Percentiles rank a stretch among this genome's conserved stretches.
phyloP scores from a whole-genome alignment of 1,284 basidiomycete genomes.

The Mycosarcoma mackinlayi region DNA sequence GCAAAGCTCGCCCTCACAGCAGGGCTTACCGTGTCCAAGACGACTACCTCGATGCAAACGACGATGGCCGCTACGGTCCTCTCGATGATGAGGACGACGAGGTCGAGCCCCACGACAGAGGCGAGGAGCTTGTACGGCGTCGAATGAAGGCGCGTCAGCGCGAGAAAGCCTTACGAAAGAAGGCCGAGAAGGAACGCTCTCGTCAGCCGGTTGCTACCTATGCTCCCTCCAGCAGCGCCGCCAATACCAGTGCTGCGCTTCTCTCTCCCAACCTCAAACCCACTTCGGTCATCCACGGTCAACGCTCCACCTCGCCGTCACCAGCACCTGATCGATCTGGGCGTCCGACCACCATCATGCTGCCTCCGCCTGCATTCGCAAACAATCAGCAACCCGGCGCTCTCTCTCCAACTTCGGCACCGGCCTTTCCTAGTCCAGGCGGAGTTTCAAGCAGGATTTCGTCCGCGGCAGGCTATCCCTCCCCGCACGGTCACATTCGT shows the following conservation, averaged over 20 bases:
- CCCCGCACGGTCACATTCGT: conserved; percentile 56
- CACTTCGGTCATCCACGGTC: conserved; percentile 19
- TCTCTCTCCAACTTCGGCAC: conserved; percentile 34
- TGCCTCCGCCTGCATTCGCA: conserved; percentile 45
- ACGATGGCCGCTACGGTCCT: conserved; percentile 49
- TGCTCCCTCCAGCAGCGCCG: neutral
- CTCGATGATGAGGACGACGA: conserved; percentile 70
- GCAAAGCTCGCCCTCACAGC: conserved; percentile 42
- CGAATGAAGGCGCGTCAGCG: conserved; percentile 71
- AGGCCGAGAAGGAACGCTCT: conserved; percentile 64
- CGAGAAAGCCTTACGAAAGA: conserved; percentile 63
- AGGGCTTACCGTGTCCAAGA: conserved; percentile 29
- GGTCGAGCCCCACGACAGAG: conserved; percentile 71
- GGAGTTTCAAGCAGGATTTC: conserved; percentile 15
- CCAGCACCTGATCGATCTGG: conserved; percentile 48
- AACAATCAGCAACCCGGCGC: conserved; percentile 14
- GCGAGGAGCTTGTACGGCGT: conserved; percentile 72
- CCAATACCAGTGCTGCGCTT: conserved; percentile 14
- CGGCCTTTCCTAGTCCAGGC: conserved; percentile 40
- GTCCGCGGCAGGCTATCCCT: conserved; percentile 44
- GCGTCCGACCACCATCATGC: conserved; percentile 52
- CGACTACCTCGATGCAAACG: conserved; percentile 41
- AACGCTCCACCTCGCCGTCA: conserved; percentile 45
- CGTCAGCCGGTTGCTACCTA: conserved; percentile 28
- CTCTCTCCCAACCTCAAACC: conserved; percentile 36